Evolutionary conservation across 1,284 basidiomycete species (phyloP).

Genomic region (Leccinum pachyderme): DNA sequence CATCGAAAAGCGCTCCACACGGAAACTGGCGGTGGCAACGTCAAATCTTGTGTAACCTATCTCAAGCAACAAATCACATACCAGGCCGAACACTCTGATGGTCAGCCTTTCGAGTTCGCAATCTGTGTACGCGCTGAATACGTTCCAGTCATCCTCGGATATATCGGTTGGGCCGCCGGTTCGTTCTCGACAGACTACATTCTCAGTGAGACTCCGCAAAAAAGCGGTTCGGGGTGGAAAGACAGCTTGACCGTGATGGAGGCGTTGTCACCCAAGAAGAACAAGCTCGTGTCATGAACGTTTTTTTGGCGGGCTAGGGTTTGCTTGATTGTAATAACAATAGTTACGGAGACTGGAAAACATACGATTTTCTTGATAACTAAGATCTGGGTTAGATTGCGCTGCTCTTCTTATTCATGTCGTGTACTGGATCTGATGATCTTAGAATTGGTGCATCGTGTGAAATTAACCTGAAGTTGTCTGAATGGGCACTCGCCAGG

Average conservation of each 20-base stretch:
- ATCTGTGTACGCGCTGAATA: conserved; percentile 5
- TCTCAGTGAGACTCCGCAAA: conserved; percentile 38
- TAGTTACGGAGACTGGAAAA: neutral
- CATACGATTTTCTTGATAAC: conserved; percentile 10
- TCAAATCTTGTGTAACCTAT: conserved; percentile 45
- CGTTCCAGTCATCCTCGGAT: conserved; percentile 41
- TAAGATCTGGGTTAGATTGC: conserved; percentile 1
- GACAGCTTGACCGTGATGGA: conserved; percentile 41
- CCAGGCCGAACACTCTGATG: conserved; percentile 51
- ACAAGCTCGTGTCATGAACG: conserved; percentile 8
- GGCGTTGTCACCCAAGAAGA: conserved; percentile 41
- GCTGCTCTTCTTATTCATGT: neutral
- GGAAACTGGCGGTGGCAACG: conserved; percentile 61
- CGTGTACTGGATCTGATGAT: neutral
- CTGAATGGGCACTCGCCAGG: neutral
- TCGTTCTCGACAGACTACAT: conserved; percentile 35
- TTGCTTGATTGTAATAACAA: neutral
- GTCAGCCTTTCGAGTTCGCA: conserved; percentile 19
- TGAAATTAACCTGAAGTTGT: neutral
- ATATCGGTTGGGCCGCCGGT: conserved; percentile 46
- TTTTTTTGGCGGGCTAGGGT: neutral
- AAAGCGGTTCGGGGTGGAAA: conserved; percentile 37
- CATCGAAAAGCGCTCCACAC: conserved; percentile 59
- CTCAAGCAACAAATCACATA: conserved; percentile 50
- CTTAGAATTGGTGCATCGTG: neutral